Conservation (phyloP, 2,329 filamentous ascomycete species). For the Dactylonectria macrodidyma region DNA sequence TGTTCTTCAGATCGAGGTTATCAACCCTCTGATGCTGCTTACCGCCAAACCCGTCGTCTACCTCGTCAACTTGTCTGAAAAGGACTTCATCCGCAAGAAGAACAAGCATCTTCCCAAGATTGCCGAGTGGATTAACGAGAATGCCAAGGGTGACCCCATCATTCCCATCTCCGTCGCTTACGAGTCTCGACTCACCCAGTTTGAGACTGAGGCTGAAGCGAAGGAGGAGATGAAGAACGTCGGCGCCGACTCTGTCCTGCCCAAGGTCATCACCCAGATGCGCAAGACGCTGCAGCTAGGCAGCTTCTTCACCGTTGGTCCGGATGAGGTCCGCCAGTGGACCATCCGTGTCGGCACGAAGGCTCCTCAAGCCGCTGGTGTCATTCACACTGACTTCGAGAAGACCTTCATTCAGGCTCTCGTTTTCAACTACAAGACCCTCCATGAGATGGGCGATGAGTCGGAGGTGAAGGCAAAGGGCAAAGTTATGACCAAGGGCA, state of each 20-base stretch:
- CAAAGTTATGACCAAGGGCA: constrained; percentile 98
- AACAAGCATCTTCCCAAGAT: constrained; percentile 98
- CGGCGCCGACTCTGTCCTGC: constrained; percentile 88
- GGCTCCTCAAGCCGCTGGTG: constrained; percentile 96
- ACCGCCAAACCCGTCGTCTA: constrained; percentile 98
- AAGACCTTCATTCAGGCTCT: constrained; percentile 99
- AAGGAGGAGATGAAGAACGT: constrained; percentile 91
- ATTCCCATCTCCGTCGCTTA: constrained; percentile 94
- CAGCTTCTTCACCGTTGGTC: constrained; percentile 97
- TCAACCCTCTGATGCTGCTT: constrained; percentile 96
- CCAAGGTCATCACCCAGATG: constrained; percentile 95
- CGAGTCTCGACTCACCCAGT: constrained; percentile 90
- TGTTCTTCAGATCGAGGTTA: constrained; percentile 84
- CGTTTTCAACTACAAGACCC: constrained; percentile 87
- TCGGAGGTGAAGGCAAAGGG: constrained; percentile 90
- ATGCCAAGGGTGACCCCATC: constrained; percentile 89
- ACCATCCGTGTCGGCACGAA: constrained; percentile 96
- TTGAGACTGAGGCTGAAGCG: constrained; percentile 83
- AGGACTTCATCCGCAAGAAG: constrained; percentile 98
- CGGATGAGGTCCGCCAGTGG: constrained; percentile 98
- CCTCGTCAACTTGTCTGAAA: constrained; percentile 96
- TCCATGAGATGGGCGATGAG: constrained; percentile 93
- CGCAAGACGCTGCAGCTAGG: constrained; percentile 90
- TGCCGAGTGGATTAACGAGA: constrained; percentile 94
- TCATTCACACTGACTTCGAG: constrained; percentile 98